Percentiles rank a stretch among this genome's conserved stretches.
Evolutionary conservation across 225 moss, liverwort and hornwort genomes (phyloP).

Genomic region (Pleurozium schreberi): DNA sequence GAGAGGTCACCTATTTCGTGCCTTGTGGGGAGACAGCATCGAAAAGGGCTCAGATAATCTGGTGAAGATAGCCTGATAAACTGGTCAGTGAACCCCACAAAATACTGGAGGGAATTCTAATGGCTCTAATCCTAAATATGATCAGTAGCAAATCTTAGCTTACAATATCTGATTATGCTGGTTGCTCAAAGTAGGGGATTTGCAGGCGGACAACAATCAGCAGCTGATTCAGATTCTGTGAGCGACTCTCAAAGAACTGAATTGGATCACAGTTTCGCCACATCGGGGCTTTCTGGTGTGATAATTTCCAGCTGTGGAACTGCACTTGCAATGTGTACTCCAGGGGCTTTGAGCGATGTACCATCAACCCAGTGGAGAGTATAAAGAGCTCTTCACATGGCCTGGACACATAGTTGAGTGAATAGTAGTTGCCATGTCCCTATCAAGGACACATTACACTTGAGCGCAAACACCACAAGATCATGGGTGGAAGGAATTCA

Average conservation of each 20-base stretch:
- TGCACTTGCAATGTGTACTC: neutral
- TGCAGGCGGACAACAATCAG: neutral
- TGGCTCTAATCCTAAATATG: neutral
- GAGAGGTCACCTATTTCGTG: too few relatives aligned
- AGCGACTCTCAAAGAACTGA: neutral
- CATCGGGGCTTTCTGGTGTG: neutral
- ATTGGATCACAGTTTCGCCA: neutral
- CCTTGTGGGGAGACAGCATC: neutral
- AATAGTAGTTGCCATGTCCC: conserved; percentile 2
- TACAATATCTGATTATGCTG: neutral
- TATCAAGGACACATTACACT: neutral
- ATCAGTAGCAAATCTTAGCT: neutral
- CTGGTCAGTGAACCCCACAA: neutral
- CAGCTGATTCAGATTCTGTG: neutral
- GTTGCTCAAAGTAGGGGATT: neutral
- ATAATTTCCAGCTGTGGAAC: neutral
- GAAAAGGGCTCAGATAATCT: neutral
- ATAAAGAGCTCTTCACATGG: neutral
- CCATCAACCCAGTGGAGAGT: neutral
- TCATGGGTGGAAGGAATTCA: neutral
- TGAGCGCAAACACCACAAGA: neutral
- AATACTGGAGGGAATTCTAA: neutral
- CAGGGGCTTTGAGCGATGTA: neutral
- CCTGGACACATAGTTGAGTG: neutral
- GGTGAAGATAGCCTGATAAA: neutral